phyloP scores from a whole-genome alignment of 805 yeast genomes.

The Komagataella mondaviorum region DNA sequence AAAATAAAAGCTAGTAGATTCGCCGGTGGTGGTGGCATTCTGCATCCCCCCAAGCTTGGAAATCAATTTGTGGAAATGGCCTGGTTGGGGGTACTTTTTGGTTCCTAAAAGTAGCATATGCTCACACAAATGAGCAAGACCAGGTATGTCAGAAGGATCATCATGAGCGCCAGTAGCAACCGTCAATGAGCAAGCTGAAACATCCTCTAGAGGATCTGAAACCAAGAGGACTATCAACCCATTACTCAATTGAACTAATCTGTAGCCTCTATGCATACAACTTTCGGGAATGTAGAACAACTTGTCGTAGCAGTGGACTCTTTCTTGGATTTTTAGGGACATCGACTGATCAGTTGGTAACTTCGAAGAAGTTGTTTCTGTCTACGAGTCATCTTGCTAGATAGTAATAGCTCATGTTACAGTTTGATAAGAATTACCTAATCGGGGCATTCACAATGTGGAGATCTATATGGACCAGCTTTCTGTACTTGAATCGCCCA shows the following conservation, averaged over 20 bases:
- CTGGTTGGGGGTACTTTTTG: slow-evolving; percentile 34
- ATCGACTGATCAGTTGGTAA: background rate
- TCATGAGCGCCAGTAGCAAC: slow-evolving; percentile 72
- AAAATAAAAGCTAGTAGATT: slow-evolving; percentile 49
- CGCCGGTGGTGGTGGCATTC: slow-evolving; percentile 63
- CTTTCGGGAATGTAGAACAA: slow-evolving; percentile 5
- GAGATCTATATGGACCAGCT: background rate
- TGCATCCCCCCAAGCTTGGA: slow-evolving; percentile 37
- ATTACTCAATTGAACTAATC: slow-evolving; percentile 42
- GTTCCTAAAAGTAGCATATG: slow-evolving; percentile 55
- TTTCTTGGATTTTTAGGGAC: background rate
- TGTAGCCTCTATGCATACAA: slow-evolving; percentile 20
- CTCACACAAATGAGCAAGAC: slow-evolving; percentile 85
- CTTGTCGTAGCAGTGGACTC: background rate
- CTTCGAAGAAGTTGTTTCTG: background rate
- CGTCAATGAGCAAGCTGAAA: slow-evolving; percentile 58
- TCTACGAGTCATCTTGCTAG: background rate
- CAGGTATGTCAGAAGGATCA: slow-evolving; percentile 60
- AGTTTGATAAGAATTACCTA: background rate
- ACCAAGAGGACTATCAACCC: slow-evolving; percentile 57
- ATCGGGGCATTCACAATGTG: background rate
- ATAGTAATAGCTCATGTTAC: background rate
- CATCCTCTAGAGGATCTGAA: slow-evolving; percentile 57
- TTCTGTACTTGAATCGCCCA: too few relatives aligned
- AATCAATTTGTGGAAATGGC: slow-evolving; percentile 28